These are phyloP conservation scores for Lasiodiplodia hormozganensis DNA, from an alignment of 2,329 filamentous ascomycete genomes.

Conservation along the genomic window DNA sequence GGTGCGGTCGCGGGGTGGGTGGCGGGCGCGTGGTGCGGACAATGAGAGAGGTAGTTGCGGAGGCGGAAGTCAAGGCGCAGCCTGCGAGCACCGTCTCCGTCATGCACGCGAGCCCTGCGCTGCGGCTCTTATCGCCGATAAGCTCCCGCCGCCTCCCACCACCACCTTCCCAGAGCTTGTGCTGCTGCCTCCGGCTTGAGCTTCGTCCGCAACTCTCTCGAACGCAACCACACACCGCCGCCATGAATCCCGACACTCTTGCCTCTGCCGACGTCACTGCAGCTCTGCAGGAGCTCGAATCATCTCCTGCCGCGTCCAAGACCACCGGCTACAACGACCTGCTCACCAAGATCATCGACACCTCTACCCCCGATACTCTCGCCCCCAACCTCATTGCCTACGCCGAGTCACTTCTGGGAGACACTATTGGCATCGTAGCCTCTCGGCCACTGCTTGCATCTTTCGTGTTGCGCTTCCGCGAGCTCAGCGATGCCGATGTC, in stretches of 20 bases:
- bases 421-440: conserved; percentile 76
- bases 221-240: conserved; percentile 18
- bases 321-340: conserved; percentile 63
- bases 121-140: not conserved
- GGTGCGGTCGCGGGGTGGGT: not conserved
- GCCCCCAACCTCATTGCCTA: conserved; percentile 71
- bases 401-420: conserved; percentile 70
- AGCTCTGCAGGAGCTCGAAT: conserved; percentile 58
- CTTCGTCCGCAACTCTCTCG: not conserved
- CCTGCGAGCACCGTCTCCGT: conserved; percentile 16
- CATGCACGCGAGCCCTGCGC: conserved; percentile 31
- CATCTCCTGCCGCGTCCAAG: conserved; percentile 57
- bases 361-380: conserved; percentile 53
- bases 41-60: conserved; percentile 11
- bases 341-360: conserved; percentile 62
- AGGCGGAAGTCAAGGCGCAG: conserved; percentile 17
- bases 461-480: conserved; percentile 70
- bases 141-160: conserved; percentile 1
- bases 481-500: conserved; percentile 66
- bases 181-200: conserved; percentile 2
- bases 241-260: conserved; percentile 46
- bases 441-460: conserved; percentile 72
- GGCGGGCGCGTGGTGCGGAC: conserved; percentile 12
- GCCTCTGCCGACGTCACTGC: conserved; percentile 57
- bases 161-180: conserved; percentile 9